A percentile compares a stretch with the other conserved stretches of the same genome.
phyloP scores from a whole-genome alignment of 2,329 filamentous ascomycete genomes.

The Teratosphaeriaceae sp. region DNA sequence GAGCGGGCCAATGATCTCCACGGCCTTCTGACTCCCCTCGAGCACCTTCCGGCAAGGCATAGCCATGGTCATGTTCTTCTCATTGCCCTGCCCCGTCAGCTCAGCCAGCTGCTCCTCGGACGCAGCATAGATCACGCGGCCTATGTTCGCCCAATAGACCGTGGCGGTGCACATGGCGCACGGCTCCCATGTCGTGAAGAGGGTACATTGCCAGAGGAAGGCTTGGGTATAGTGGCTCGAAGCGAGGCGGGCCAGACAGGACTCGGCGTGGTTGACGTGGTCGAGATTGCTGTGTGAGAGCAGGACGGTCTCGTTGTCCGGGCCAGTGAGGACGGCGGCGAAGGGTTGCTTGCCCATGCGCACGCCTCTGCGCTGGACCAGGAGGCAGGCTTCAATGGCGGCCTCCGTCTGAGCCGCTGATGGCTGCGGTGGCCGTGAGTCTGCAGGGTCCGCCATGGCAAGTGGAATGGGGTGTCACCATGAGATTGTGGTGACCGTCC shows the following conservation, averaged over 20 bases:
- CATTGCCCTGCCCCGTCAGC: conserved; percentile 43
- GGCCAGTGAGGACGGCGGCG: conserved; percentile 42
- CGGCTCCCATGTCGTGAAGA: conserved; percentile 50
- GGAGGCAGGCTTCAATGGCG: conserved; percentile 35
- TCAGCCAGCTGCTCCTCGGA: conserved; percentile 41
- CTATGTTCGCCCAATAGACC: conserved; percentile 49
- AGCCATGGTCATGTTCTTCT: conserved; percentile 48
- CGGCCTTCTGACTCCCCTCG: conserved; percentile 41
- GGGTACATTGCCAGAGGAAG: conserved; percentile 44
- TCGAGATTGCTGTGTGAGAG: conserved; percentile 46
- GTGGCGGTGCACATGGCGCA: conserved; percentile 48
- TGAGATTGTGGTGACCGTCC: too few species aligned
- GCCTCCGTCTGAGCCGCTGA: conserved; percentile 34
- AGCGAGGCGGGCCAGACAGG: conserved; percentile 43
- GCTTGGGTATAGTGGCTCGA: conserved; percentile 43
- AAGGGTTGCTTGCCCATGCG: conserved; percentile 45
- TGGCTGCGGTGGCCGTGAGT: conserved; percentile 18
- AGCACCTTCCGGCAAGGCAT: conserved; percentile 45
- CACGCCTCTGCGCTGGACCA: conserved; percentile 39
- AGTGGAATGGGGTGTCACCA: too few species aligned
- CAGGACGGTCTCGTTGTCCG: conserved; percentile 45
- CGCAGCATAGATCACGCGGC: conserved; percentile 45
- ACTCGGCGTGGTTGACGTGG: conserved; percentile 49
- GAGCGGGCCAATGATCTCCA: conserved; percentile 46
- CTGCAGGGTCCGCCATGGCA: too few species aligned